Evolutionary conservation across 495 filamentous ascomycete species (phyloP), one percentile per base, ranked within the genome.

Genomic region (Rhizodiscina lignyota): DNA sequence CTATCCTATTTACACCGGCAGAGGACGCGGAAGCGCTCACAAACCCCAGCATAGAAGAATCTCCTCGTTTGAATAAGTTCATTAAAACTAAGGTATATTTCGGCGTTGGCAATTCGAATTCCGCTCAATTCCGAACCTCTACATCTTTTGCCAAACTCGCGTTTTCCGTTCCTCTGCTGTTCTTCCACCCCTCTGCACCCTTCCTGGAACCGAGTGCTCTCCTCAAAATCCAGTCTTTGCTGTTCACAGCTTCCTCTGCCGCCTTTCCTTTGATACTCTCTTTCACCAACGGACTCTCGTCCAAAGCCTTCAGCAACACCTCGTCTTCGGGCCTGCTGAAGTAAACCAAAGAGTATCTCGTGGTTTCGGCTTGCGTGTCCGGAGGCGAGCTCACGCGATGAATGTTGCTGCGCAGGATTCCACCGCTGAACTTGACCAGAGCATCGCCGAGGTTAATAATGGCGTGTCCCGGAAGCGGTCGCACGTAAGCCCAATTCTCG

Each of bases 381-480:
- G 72, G 70, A 2, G 73, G 61, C 1, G 59, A 57, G 3, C 70
- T 65, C 13, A 79, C 74, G 3, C 74, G 61, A 49, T 79, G 74
- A 6, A 77, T 68, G 43, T 73, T 76, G 1, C 63, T 66, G 17
- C 72, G 61, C 28, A 78, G 47, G n/a, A 68, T 39, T 4, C 72
- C 70, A 34, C 64, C 66, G 5, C 68, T 71, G 44, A 78, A 77
- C 28, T 68, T 72, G 5, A 69, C 66, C 54, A 76, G 62, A 5
- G 72, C 68, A 37, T 81, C 76, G 1, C 73, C 75, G 0, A 81
- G 59, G 36, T 81, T 79, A 32, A 78, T 55, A 21, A 81, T 68
- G 5, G 62, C 63, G 33, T 68, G 65, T 0, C 71, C 68, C 3
- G 56, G 59, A 11, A 74, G 44, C 0, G 76, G 74, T 20, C 60